Conservation (phyloP, 2,329 filamentous ascomycete genomes). For the Exophiala dermatitidis region DNA sequence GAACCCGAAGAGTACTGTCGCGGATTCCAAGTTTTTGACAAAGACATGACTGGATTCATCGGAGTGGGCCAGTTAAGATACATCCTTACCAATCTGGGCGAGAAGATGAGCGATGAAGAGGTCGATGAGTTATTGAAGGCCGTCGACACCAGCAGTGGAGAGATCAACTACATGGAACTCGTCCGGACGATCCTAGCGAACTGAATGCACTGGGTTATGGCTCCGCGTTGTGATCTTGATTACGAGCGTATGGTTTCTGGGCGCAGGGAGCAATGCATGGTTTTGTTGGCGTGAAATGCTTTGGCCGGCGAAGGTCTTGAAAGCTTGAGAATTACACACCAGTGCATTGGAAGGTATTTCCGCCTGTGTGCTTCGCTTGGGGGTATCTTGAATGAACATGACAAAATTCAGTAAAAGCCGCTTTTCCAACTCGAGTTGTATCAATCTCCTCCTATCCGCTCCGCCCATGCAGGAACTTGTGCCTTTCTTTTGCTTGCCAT, state of each 20-base stretch:
- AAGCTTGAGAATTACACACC: neutral
- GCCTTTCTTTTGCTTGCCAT: constrained; percentile 42
- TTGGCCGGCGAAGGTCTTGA: constrained; percentile 6
- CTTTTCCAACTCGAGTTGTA: constrained; percentile 33
- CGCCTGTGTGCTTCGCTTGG: neutral
- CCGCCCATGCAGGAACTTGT: constrained; percentile 18
- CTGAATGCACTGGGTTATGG: constrained; percentile 34
- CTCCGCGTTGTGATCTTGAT: constrained; percentile 7
- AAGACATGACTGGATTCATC: constrained; percentile 97
- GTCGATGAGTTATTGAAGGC: constrained; percentile 98
- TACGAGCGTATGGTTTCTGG: constrained; percentile 18
- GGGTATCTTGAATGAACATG: constrained; percentile 14
- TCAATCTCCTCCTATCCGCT: constrained; percentile 30
- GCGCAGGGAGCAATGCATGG: constrained; percentile 8
- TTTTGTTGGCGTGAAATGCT: constrained; percentile 2
- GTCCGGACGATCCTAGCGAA: constrained; percentile 83
- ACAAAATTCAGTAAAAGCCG: constrained; percentile 27
- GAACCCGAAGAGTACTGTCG: constrained; percentile 98
- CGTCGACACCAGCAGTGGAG: constrained; percentile 88
- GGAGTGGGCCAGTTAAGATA: constrained; percentile 97
- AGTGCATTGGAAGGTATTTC: neutral
- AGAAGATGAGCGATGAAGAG: constrained; percentile 99
- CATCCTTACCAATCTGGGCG: constrained; percentile 90
- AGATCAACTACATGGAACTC: constrained; percentile 90
- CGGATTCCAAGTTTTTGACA: constrained; percentile 98